phyloP scores from a whole-genome alignment of 176 grass and related monocot species.

The Avena insularis region DNA sequence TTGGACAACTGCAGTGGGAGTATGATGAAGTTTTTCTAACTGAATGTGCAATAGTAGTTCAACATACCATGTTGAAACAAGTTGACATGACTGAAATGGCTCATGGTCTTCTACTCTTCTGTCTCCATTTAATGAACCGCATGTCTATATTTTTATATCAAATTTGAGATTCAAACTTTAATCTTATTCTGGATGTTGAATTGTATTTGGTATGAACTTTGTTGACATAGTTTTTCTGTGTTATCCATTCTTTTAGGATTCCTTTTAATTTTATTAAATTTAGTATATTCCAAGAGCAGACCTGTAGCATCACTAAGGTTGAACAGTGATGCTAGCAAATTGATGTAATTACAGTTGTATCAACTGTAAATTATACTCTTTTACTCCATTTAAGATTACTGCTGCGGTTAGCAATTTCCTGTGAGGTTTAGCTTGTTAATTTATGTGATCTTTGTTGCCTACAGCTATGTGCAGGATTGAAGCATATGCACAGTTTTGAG shows the following conservation, averaged over 20 bases:
- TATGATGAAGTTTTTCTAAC: not conserved
- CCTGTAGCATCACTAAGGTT: not conserved
- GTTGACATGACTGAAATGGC: not conserved
- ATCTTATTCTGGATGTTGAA: conserved; percentile 12
- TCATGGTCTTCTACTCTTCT: conserved; percentile 7
- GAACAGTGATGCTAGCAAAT: not conserved
- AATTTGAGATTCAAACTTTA: not conserved
- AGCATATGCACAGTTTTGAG: conserved; percentile 93
- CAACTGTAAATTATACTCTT: not conserved
- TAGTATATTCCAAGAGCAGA: not conserved
- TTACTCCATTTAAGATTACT: not conserved
- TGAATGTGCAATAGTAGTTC: not conserved
- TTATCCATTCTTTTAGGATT: not conserved
- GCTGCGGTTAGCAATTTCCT: not conserved
- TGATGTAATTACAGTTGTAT: not conserved
- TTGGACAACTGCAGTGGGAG: not conserved
- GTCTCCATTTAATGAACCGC: not conserved
- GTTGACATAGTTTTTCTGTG: not conserved
- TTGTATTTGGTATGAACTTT: not conserved
- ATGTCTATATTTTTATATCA: conserved; percentile 13
- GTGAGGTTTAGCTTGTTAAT: not conserved
- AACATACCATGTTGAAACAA: not conserved
- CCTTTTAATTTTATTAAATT: not conserved
- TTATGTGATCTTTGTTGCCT: conserved; percentile 32
- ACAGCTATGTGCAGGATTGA: conserved; percentile 84